Evolutionary conservation across 148 eudicot species (phyloP), one percentile per base, ranked within the genome.

Genomic region (Cornus suecica): DNA sequence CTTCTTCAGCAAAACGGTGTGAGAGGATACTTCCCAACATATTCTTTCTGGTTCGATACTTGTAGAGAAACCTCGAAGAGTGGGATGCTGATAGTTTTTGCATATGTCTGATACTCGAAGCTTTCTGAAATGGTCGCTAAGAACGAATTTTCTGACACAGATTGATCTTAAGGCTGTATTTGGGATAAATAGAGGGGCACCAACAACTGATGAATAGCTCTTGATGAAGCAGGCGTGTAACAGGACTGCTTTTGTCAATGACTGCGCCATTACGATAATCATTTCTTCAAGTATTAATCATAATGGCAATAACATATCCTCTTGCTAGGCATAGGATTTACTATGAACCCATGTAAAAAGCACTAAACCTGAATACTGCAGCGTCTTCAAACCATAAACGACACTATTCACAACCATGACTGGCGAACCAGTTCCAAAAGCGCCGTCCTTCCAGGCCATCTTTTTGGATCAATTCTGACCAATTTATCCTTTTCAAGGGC

Each of bases 1-100:
- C 77, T 82, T 91, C 65, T 71, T 79, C 62, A 90, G 54, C 85
- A 89, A 29, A 77, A 72, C 66, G 58, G 51, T 75, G 29, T 29
- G 81, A 37, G 80, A 71, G 54, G 83, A 78, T 67, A 75, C 83
- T 76, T 76, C 85, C 77, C 79, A 68, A 58, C 37, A 56, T 25
- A 76, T 65, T 32, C 51, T 75, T 69, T 15, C 68, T 60, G 79
- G 60, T 28, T 77, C 80, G 29, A n/a, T 70, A 66, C 71, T 77
- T 16, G 80, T 81, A 52, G 74, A 84, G 71, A 80, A 70, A 68
- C 61, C 54, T 31, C 41, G 68, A 4, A 65, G 37, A 66, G 18
- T 45, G 18, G n/a, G 58, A 67, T 29, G 23, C 2, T 10, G 37
- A 64, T 32, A 54, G 13, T 65, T 63, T 72, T 32, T 0, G 8